These are phyloP conservation scores for Stropharia rugosoannulata DNA, from an alignment of 768 basidiomycete genomes.

Conservation along the genomic window DNA sequence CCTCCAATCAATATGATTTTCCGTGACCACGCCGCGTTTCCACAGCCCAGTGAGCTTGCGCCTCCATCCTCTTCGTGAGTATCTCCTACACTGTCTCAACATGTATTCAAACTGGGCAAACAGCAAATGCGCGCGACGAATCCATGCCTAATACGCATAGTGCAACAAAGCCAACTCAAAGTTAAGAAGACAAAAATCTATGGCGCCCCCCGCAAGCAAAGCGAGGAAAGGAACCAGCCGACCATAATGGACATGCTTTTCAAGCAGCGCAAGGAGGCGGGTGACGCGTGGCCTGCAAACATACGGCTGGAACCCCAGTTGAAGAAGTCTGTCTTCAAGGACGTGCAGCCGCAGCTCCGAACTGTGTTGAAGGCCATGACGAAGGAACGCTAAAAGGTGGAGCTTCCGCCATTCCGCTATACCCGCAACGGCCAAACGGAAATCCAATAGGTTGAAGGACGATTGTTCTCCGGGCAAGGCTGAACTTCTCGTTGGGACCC, in stretches of 20 bases:
- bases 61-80: too few species aligned
- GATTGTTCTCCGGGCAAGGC: background rate
- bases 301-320: slow-evolving; percentile 44
- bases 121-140: slow-evolving; percentile 36
- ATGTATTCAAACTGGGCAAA: too few species aligned
- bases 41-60: too few species aligned
- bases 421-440: background rate
- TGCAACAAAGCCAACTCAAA: slow-evolving; percentile 33
- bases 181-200: slow-evolving; percentile 27
- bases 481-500: background rate
- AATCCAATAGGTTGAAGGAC: background rate
- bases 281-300: slow-evolving; percentile 41
- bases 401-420: background rate
- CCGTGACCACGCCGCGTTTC: too few species aligned
- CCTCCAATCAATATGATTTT: too few species aligned
- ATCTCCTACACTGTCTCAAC: too few species aligned
- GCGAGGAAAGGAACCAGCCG: slow-evolving; percentile 29
- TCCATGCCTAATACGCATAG: slow-evolving; percentile 33
- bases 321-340: slow-evolving; percentile 37
- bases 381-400: slow-evolving; percentile 35
- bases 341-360: slow-evolving; percentile 36
- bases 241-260: slow-evolving; percentile 36
- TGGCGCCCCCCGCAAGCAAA: slow-evolving; percentile 32
- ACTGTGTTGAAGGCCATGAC: slow-evolving; percentile 38
- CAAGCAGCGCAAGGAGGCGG: slow-evolving; percentile 31